Percentiles rank a stretch among this genome's conserved stretches.
Evolutionary conservation across 768 basidiomycete genomes (phyloP).

Genomic region (Mycena rebaudengoi): DNA sequence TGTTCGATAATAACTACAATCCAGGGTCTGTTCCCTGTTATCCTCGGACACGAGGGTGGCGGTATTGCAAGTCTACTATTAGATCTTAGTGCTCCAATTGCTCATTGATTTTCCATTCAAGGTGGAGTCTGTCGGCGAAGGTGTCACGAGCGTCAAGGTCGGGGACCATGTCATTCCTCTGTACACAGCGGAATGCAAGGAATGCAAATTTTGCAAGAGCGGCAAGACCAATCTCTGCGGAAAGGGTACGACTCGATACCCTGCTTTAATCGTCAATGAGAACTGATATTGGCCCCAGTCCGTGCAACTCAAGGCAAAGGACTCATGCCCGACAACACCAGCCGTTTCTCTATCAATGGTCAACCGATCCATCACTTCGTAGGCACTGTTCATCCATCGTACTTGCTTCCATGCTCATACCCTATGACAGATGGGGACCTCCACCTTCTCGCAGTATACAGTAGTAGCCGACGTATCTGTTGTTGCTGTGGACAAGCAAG

Average conservation of each 20-base stretch:
- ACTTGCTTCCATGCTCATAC: background rate
- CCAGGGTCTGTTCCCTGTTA: constrained; percentile 89
- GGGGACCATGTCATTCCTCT: constrained; percentile 98
- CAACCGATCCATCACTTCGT: constrained; percentile 92
- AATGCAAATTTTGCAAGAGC: constrained; percentile 99
- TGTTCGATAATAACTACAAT: constrained; percentile 17
- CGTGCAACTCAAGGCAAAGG: constrained; percentile 94
- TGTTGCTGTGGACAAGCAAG: constrained; percentile 85
- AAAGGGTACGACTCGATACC: constrained; percentile 61
- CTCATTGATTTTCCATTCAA: constrained; percentile 39
- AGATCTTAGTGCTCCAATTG: background rate
- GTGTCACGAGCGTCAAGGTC: constrained; percentile 77
- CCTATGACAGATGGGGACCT: constrained; percentile 88
- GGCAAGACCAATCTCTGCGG: constrained; percentile 99
- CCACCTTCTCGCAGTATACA: constrained; percentile 99
- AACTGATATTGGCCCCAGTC: constrained; percentile 57
- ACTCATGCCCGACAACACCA: constrained; percentile 90
- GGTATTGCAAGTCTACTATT: constrained; percentile 71
- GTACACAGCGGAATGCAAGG: constrained; percentile 93
- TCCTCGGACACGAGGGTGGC: constrained; percentile 95
- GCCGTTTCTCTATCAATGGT: constrained; percentile 91
- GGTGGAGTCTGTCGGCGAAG: constrained; percentile 98
- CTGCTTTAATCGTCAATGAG: background rate
- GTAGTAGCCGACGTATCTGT: constrained; percentile 98
- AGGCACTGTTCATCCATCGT: constrained; percentile 40